Evolutionary conservation across 805 yeast genomes (phyloP).

Genomic region (Torulaspora quercuum): DNA sequence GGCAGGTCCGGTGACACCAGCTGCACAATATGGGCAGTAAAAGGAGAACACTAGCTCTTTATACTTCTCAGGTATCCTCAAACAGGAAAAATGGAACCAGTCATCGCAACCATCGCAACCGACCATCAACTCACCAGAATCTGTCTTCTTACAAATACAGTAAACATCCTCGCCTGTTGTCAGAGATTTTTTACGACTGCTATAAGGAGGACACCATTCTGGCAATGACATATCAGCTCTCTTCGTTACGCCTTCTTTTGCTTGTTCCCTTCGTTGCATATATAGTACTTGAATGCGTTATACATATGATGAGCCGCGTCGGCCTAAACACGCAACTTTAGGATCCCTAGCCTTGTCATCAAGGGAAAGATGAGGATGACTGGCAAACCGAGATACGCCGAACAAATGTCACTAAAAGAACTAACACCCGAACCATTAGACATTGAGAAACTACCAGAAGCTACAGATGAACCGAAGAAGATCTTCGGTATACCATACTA

Average conservation of each 20-base stretch:
- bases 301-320: neutral
- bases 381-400: neutral
- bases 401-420: constrained; percentile 14
- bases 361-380: too few species aligned
- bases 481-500: constrained; percentile 14
- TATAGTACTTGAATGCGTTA: too few species aligned
- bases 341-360: too few species aligned
- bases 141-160: constrained; percentile 77
- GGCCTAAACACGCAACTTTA: too few species aligned
- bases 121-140: constrained; percentile 82
- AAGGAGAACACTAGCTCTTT: constrained; percentile 58
- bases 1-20: constrained; percentile 39
- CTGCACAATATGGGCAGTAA: constrained; percentile 70
- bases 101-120: constrained; percentile 94
- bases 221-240: constrained; percentile 22
- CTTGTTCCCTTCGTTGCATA: too few species aligned
- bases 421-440: constrained; percentile 25
- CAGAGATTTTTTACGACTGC: constrained; percentile 22
- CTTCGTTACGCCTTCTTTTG: neutral
- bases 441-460: constrained; percentile 10
- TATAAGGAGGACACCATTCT: constrained; percentile 35
- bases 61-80: constrained; percentile 51
- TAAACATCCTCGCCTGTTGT: constrained; percentile 55
- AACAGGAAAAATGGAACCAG: constrained; percentile 86
- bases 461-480: constrained; percentile 9